A percentile compares a stretch with the other conserved stretches of the same genome.
Evolutionary conservation across 139 green algal species (phyloP).

Genomic region (Coelastrella sp.): DNA sequence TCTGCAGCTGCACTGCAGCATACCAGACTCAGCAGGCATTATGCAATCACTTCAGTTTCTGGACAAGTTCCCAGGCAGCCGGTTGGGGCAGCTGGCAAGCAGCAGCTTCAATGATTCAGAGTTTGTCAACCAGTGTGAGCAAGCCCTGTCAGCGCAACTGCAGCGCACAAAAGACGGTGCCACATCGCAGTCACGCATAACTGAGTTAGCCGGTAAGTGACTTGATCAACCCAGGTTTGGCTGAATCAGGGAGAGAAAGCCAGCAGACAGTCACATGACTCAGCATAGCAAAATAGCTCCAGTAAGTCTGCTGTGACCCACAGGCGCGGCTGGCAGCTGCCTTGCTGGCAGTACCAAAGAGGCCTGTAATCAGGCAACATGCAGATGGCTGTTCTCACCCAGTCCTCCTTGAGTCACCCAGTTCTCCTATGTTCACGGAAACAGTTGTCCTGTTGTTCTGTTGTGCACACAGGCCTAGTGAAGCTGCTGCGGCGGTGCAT

Average conservation of each 20-base stretch:
- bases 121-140: conserved; percentile 65
- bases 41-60: conserved; percentile 9
- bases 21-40: neutral
- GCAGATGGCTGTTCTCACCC: too few species aligned
- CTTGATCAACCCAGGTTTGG: neutral
- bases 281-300: neutral
- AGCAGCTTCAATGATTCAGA: conserved; percentile 75
- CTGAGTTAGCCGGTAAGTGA: conserved; percentile 78
- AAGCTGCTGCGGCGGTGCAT: conserved; percentile 80
- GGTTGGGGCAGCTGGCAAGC: conserved; percentile 50
- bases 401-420: too few species aligned
- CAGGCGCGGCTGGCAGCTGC: too few species aligned
- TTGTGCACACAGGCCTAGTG: conserved; percentile 70
- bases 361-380: too few species aligned
- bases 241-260: too few species aligned
- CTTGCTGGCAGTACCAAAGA: too few species aligned
- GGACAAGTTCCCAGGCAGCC: conserved; percentile 21
- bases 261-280: neutral
- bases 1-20: conserved; percentile 17
- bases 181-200: conserved; percentile 81
- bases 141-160: conserved; percentile 77
- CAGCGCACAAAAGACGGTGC: conserved; percentile 85
- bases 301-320: too few species aligned
- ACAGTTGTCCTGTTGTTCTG: neutral
- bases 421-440: too few species aligned